A percentile compares a stretch with the other conserved stretches of the same genome.
phyloP scores from a whole-genome alignment of 2,329 filamentous ascomycete species.

The Juglanconis juglandina region DNA sequence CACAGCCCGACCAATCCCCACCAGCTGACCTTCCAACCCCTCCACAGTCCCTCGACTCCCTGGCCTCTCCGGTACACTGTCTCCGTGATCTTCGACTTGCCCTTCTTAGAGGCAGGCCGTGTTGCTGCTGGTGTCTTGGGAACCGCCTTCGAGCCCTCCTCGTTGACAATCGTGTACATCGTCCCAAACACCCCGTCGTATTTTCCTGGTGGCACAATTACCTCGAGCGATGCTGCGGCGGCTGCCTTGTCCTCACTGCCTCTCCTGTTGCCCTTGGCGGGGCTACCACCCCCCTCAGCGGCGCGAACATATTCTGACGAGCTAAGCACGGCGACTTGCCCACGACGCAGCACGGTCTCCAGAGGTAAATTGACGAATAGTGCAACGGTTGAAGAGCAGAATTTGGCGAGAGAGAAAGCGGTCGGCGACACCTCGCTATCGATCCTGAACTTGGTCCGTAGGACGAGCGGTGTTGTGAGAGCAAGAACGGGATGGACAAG shows the following conservation, averaged over 20 bases:
- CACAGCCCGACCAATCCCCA: slow-evolving; percentile 74
- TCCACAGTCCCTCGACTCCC: slow-evolving; percentile 65
- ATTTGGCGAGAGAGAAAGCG: slow-evolving; percentile 77
- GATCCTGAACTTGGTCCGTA: slow-evolving; percentile 80
- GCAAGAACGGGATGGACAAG: slow-evolving; percentile 79
- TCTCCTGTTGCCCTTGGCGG: slow-evolving; percentile 20
- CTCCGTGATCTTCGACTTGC: slow-evolving; percentile 35
- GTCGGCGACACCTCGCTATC: slow-evolving; percentile 78
- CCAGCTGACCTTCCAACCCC: slow-evolving; percentile 75
- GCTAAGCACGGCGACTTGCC: slow-evolving; percentile 72
- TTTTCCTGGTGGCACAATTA: slow-evolving; percentile 73
- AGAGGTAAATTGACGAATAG: slow-evolving; percentile 84
- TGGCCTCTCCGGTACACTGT: slow-evolving; percentile 58
- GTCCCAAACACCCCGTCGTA: slow-evolving; percentile 89
- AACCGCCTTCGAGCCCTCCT: slow-evolving; percentile 67
- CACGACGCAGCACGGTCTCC: slow-evolving; percentile 86
- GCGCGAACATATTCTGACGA: slow-evolving; percentile 50
- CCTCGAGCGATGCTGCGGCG: slow-evolving; percentile 47
- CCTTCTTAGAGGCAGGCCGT: slow-evolving; percentile 28
- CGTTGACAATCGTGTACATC: slow-evolving; percentile 79
- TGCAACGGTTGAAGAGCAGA: slow-evolving; percentile 74
- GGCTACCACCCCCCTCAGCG: slow-evolving; percentile 32
- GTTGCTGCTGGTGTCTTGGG: slow-evolving; percentile 29
- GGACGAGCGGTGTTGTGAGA: slow-evolving; percentile 76
- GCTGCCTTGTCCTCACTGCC: slow-evolving; percentile 26